Evolutionary conservation across 768 basidiomycete species (phyloP).

Genomic region (Auriscalpium orientale): DNA sequence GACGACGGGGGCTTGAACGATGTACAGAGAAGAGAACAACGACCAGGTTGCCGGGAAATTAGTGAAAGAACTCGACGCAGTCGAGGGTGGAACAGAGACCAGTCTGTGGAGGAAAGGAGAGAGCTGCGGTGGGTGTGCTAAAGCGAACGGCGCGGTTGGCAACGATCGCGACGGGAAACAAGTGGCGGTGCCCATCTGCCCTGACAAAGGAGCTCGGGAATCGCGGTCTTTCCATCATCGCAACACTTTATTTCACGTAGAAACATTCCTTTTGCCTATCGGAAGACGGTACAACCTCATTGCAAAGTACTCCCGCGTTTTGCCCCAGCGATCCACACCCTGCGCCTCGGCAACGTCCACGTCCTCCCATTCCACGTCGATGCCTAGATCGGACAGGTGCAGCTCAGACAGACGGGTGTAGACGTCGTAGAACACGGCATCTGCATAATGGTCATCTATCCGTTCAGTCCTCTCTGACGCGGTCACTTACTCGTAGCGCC

Average conservation of each 20-base stretch:
- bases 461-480: too few species aligned
- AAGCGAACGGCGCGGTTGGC: not conserved
- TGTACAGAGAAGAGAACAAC: not conserved
- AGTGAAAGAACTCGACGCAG: constrained; percentile 1
- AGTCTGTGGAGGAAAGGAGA: constrained; percentile 2
- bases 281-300: constrained; percentile 71
- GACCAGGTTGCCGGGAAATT: not conserved
- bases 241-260: too few species aligned
- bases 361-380: constrained; percentile 76
- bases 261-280: constrained; percentile 20
- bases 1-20: not conserved
- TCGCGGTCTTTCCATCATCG: too few species aligned
- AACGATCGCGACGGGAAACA: not conserved
- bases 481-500: constrained; percentile 76
- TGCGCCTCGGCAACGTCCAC: constrained; percentile 55
- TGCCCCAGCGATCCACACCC: constrained; percentile 65
- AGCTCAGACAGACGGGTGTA: constrained; percentile 80
- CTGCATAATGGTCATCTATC: constrained; percentile 29
- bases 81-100: constrained; percentile 5
- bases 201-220: too few species aligned
- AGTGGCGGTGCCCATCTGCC: not conserved
- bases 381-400: constrained; percentile 75
- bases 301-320: constrained; percentile 68
- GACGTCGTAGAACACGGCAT: constrained; percentile 85
- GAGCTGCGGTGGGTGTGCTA: not conserved